A percentile compares a stretch with the other conserved stretches of the same genome.
Evolutionary conservation across 305 asterid species (phyloP).

Genomic region (Plantago lanceolata): DNA sequence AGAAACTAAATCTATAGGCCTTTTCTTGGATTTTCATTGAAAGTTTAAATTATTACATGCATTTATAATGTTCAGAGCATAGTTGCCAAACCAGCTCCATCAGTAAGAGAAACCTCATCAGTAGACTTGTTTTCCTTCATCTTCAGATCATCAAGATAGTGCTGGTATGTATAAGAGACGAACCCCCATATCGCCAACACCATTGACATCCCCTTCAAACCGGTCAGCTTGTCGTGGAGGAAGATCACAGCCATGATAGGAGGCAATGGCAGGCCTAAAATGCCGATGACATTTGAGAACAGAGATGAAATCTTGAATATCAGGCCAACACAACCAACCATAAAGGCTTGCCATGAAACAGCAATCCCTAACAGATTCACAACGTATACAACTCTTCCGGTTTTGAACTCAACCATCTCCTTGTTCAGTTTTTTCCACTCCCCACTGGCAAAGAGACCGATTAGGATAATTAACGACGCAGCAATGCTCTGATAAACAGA

Average conservation of each 20-base stretch:
- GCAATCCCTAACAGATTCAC: constrained; percentile 52
- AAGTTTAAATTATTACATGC: no score
- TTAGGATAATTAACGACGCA: constrained; percentile 26
- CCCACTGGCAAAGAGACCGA: constrained; percentile 56
- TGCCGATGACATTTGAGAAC: constrained; percentile 63
- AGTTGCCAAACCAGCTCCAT: constrained; percentile 7
- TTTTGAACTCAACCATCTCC: constrained; percentile 42
- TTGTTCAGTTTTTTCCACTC: constrained; percentile 39
- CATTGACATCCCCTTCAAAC: constrained; percentile 57
- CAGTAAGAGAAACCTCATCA: constrained; percentile 22
- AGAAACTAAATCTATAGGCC: no score
- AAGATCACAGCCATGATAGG: constrained; percentile 60
- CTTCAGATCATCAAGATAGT: constrained; percentile 55
- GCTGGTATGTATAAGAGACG: constrained; percentile 58
- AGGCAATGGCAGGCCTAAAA: constrained; percentile 52
- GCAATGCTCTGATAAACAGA: constrained; percentile 28
- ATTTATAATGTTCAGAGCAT: no score
- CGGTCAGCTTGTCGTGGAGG: constrained; percentile 47
- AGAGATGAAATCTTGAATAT: constrained; percentile 51
- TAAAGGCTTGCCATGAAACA: constrained; percentile 54
- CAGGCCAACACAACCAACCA: constrained; percentile 45
- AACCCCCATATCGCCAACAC: constrained; percentile 68
- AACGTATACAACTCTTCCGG: constrained; percentile 38
- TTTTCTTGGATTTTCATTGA: no score
- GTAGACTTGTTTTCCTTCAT: constrained; percentile 19